Evolutionary conservation across 2,329 filamentous ascomycete genomes (phyloP).

Genomic region (Pseudogymnoascus destructans): DNA sequence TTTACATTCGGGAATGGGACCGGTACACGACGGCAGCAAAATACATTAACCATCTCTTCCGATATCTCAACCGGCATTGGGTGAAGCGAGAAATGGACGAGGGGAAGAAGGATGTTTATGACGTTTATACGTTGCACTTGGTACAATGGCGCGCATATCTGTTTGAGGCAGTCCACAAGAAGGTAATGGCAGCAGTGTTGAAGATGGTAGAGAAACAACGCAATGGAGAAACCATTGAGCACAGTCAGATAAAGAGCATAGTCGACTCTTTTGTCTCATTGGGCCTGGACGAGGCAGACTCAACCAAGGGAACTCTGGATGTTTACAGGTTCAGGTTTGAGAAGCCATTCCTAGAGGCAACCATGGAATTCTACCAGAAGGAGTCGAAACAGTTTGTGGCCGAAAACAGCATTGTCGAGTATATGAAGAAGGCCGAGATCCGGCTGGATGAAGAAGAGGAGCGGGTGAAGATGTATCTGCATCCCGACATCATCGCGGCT

Average conservation of each 20-base stretch:
- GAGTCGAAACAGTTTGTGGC: constrained; percentile 92
- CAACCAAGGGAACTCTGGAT: constrained; percentile 85
- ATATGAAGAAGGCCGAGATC: constrained; percentile 97
- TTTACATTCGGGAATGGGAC: constrained; percentile 95
- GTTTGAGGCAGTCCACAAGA: constrained; percentile 68
- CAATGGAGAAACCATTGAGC: constrained; percentile 94
- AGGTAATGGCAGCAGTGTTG: constrained; percentile 90
- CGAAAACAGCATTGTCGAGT: constrained; percentile 95
- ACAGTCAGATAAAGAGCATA: constrained; percentile 90
- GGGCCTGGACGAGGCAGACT: constrained; percentile 84
- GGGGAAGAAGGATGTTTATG: constrained; percentile 95
- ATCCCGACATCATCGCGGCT: constrained; percentile 72
- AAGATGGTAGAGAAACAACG: constrained; percentile 95
- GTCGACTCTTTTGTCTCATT: constrained; percentile 94
- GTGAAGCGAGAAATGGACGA: constrained; percentile 98
- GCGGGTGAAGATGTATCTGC: constrained; percentile 80
- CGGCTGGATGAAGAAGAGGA: constrained; percentile 88
- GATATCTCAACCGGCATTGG: constrained; percentile 96
- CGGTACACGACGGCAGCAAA: constrained; percentile 91
- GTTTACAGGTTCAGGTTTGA: constrained; percentile 92
- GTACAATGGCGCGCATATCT: constrained; percentile 92
- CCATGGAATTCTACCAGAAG: constrained; percentile 71
- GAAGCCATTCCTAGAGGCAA: constrained; percentile 77
- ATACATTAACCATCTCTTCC: constrained; percentile 94
- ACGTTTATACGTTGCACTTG: constrained; percentile 92